Conservation (phyloP, 2,329 filamentous ascomycete genomes). For the Penicillium brasilianum region DNA sequence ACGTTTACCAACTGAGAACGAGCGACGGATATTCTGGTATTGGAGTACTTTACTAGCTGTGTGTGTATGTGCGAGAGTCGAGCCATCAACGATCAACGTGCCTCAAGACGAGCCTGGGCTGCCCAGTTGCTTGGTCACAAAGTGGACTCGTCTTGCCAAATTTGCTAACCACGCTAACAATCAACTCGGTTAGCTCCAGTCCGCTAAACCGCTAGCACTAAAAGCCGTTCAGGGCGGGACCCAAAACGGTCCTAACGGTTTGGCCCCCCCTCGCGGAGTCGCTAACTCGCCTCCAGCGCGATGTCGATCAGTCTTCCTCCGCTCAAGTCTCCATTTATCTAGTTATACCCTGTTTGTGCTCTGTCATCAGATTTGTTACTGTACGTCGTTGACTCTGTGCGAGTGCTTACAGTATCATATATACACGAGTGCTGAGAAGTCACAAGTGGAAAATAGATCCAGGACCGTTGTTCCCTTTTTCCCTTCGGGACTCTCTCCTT, state of each 20-base stretch:
- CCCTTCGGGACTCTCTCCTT: background rate
- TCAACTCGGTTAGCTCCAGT: background rate
- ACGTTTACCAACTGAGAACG: background rate
- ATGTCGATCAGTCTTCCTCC: slow-evolving; percentile 23
- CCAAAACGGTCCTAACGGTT: slow-evolving; percentile 31
- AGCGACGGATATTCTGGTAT: too few species aligned
- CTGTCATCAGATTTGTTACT: background rate
- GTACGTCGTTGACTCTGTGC: background rate
- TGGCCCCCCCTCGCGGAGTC: slow-evolving; percentile 2
- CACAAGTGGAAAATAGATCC: background rate
- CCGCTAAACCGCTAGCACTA: background rate
- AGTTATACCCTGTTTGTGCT: slow-evolving; percentile 3
- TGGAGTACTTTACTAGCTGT: background rate
- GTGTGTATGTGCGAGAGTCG: slow-evolving; percentile 20
- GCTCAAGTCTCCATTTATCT: background rate
- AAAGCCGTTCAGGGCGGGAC: slow-evolving; percentile 12
- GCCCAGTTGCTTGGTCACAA: background rate
- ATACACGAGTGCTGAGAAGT: background rate
- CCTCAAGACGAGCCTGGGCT: background rate
- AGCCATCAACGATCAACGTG: slow-evolving; percentile 17
- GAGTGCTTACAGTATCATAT: background rate
- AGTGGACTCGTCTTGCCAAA: background rate
- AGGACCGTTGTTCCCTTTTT: background rate
- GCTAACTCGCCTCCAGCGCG: slow-evolving; percentile 12
- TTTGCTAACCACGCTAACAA: background rate